Evolutionary conservation across 2,329 filamentous ascomycete genomes (phyloP), one percentile per base, ranked within the genome.

Genomic region (Huntiella decipiens): DNA sequence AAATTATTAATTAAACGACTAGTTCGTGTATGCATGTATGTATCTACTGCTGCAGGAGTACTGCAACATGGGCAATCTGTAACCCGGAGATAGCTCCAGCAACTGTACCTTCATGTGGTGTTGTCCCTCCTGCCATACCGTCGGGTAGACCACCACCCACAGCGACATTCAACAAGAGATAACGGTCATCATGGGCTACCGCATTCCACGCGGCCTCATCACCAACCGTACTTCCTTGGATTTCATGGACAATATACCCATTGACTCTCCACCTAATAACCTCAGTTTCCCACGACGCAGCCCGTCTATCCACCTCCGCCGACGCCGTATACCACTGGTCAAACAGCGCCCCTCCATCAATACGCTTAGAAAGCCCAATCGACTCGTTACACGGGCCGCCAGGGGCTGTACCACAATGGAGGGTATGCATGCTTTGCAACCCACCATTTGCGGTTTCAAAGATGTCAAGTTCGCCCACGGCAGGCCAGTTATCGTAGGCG

Each of bases 401-500:
- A 3, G 54, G 54, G 41, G 54, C 54, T 2, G 52, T 51, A 44
- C 64, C 64, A 55, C 65, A 68, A 56, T 68, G 66, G 2, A 63
- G 53, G 0, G 60, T 63, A 39, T 63, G 57, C 52, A 57, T 61
- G 19, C 58, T 56, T 5, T 48, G 56, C 15, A 49, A 34, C 22
- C 55, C 52, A 33, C 64, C 65, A 53, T 66, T 66, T 46, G 62
- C 53, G 5, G 57, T 54, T 54, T 68, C 66, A 46, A 68, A 52
- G 38, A 68, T 58, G 55, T 68, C 66, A 40, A 67, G 56, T 56
- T 68, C 66, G 46, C 62, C 63, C 10, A 61, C 53, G 4, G 51
- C 43, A 0, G 66, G 66, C 66, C 65, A 68, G 49, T 59, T 60
- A 11, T 49, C 53, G 49, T 61, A 61, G 47, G 62, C 58, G 28